These are phyloP conservation scores for Lactarius evosmus DNA, from an alignment of 768 basidiomycete species.

Conservation along the genomic window DNA sequence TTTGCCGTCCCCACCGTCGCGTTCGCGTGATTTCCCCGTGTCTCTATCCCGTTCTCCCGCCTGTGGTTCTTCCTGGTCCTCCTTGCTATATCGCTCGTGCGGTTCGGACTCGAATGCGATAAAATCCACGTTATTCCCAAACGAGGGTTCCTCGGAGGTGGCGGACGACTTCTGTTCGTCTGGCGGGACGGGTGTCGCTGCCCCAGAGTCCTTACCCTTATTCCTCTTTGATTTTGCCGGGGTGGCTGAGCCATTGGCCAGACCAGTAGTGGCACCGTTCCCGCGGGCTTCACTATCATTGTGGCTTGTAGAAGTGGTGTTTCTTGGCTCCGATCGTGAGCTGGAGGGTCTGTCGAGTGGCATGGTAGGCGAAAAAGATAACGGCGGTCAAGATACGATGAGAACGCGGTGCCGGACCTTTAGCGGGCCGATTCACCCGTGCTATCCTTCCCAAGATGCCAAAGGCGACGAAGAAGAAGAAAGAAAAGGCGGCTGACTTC, in stretches of 20 bases:
- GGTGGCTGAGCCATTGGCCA: background rate
- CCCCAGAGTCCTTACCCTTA: constrained; percentile 10
- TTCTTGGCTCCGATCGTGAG: background rate
- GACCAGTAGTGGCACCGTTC: constrained; percentile 1
- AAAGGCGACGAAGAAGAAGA: constrained; percentile 82
- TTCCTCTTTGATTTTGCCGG: constrained; percentile 8
- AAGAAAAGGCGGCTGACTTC: constrained; percentile 86
- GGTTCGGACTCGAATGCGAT: constrained; percentile 21
- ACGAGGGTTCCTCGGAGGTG: constrained; percentile 2
- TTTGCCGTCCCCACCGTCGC: constrained; percentile 32
- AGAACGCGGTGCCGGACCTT: background rate
- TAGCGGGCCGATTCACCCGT: constrained; percentile 9
- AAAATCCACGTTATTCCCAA: constrained; percentile 22
- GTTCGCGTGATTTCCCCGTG: constrained; percentile 23
- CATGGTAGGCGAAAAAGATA: constrained; percentile 9
- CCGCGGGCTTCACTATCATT: background rate
- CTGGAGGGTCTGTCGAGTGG: background rate
- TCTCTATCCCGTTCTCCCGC: constrained; percentile 26
- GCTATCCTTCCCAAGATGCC: constrained; percentile 51
- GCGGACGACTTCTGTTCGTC: background rate
- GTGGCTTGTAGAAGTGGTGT: background rate
- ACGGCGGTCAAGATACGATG: background rate
- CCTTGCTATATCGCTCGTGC: constrained; percentile 26
- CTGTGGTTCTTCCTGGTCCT: constrained; percentile 6
- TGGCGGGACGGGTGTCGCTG: constrained; percentile 5